Base-by-base conservation (phyloP, 208 protist species). In the Leishmania turanica region DNA sequence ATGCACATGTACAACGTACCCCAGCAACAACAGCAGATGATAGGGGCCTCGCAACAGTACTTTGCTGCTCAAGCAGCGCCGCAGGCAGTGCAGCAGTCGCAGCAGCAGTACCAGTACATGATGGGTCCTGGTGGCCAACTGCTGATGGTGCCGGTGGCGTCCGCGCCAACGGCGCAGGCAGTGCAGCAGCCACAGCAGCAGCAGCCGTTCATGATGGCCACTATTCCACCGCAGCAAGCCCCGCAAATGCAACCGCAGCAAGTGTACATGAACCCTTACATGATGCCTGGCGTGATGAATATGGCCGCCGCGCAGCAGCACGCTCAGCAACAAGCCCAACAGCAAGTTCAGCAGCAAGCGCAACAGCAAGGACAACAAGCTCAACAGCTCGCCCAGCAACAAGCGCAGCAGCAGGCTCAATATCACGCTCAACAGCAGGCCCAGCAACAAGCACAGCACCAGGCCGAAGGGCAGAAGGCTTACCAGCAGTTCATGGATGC, bases 71-170 rank as follows among this genome's bases (percentile, higher is more conserved):
- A 88, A 64, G 83, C 64, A 13, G 47, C 24, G 51, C 77, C 65
- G 19, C 49, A 53, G n/a, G 65, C 81, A n/a, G 51, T 76, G 24
- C 84, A 80, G 8, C 77, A 82, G 51, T 78, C 81, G 60, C 85
- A 75, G n/a, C 86, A 87, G 71, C 79, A 84, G 53, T 83, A 75
- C 45, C 87, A 88, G 37, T 91, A 89, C 79, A 75, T 87, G 77
- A 78, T 89, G 71, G 79, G 82, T 3, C 81, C 88, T 1, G 78
- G 75, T 21, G 88, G 88, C 1, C 88, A 91, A 65, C 60, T 89
- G 60, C 49, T 91, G 70, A 68, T 88, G 69, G 66, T 87, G 75
- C 85, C 88, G 2, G 76, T 91, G 51, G 69, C 77, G 73, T 31
- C 78, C 1, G 51, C 86, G 24, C 60, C 78, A 21, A n/a, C 77